Evolutionary conservation across 441 rosid genomes (phyloP).

Genomic region (Biscutella laevigata): DNA sequence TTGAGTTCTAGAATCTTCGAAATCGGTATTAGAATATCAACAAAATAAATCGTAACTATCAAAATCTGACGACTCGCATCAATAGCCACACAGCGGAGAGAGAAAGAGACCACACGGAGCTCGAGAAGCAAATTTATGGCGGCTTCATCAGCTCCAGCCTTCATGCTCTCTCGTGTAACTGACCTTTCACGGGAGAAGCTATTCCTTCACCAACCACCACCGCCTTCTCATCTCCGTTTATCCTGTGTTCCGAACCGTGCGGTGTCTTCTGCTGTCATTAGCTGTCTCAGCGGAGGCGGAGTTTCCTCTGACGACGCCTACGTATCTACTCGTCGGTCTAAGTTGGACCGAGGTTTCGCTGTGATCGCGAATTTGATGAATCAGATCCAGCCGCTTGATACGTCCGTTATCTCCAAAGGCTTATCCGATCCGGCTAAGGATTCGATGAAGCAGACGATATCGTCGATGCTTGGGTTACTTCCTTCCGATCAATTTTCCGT

Average conservation of each 20-base stretch:
- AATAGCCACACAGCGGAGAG: conserved; percentile 21
- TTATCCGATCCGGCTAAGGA: conserved; percentile 73
- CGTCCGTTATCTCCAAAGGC: conserved; percentile 58
- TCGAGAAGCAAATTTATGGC: conserved; percentile 43
- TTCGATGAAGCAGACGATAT: conserved; percentile 78
- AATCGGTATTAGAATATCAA: background rate
- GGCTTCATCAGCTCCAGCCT: conserved; percentile 53
- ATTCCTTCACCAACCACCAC: conserved; percentile 22
- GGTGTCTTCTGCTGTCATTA: conserved; percentile 23
- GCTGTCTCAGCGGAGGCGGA: conserved; percentile 62
- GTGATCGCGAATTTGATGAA: conserved; percentile 69
- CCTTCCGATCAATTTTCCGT: conserved; percentile 78
- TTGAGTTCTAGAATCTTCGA: background rate
- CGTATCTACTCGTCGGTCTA: conserved; percentile 65
- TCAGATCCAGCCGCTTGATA: conserved; percentile 69
- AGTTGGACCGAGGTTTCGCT: conserved; percentile 55
- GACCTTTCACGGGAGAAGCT: conserved; percentile 30
- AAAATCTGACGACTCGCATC: too few species aligned
- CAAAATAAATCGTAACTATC: background rate
- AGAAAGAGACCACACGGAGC: conserved; percentile 6
- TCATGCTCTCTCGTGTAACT: conserved; percentile 40
- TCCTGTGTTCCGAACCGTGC: conserved; percentile 1
- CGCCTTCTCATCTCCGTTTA: conserved; percentile 22
- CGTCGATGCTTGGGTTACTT: conserved; percentile 80
- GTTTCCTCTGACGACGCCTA: conserved; percentile 70